Percentiles rank a stretch among this genome's conserved stretches.
phyloP scores from a whole-genome alignment of 1,139 yeast genomes.

The Geotrichum carabidarum region DNA sequence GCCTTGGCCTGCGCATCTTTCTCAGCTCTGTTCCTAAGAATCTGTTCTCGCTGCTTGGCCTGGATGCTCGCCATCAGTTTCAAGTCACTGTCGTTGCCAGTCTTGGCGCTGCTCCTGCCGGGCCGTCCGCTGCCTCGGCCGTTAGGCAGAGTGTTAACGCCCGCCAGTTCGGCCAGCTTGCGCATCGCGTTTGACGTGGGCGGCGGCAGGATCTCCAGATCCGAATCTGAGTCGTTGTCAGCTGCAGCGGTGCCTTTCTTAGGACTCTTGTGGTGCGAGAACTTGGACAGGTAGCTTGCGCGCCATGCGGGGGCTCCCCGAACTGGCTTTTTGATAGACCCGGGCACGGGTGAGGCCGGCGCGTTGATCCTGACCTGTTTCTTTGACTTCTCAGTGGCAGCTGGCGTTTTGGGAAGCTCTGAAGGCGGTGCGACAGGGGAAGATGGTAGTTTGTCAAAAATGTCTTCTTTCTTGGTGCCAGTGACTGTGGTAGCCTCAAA shows the following conservation, averaged over 20 bases:
- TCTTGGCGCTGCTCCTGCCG: conserved; percentile 7
- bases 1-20: conserved; percentile 30
- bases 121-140: not conserved
- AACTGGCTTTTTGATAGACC: not conserved
- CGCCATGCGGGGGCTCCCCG: conserved; percentile 9
- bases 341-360: not conserved
- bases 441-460: conserved; percentile 3
- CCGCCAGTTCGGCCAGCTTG: conserved; percentile 25
- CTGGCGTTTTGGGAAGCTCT: not conserved
- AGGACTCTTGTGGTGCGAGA: conserved; percentile 1
- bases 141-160: conserved; percentile 17
- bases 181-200: conserved; percentile 23
- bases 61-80: conserved; percentile 24
- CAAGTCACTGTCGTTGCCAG: conserved; percentile 18
- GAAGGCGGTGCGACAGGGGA: not conserved
- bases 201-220: conserved; percentile 29
- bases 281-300: conserved; percentile 7
- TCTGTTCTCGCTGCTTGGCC: conserved; percentile 35
- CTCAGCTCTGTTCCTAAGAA: conserved; percentile 29
- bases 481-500: conserved; percentile 1
- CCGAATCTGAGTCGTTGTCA: conserved; percentile 21
- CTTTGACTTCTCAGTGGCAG: not conserved
- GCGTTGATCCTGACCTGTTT: conserved; percentile 1
- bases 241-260: conserved; percentile 6
- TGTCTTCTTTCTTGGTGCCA: conserved; percentile 15